A percentile compares a stretch with the other conserved stretches of the same genome.
Evolutionary conservation across 2,329 filamentous ascomycete genomes (phyloP).

Genomic region (Pestalotiopsis sp.): DNA sequence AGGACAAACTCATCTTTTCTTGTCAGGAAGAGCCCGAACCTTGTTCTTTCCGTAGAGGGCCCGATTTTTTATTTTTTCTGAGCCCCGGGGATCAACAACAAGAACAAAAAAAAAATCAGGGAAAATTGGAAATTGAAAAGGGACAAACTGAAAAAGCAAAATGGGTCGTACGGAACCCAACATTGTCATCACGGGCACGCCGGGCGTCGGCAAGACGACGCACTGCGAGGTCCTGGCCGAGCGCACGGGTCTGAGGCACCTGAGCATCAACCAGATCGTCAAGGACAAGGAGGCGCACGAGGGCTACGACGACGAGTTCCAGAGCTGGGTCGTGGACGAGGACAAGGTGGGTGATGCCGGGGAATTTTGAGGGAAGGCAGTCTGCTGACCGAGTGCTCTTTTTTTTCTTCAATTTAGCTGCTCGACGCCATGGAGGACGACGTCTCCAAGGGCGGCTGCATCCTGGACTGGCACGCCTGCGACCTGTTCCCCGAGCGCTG

Average conservation of each 20-base stretch:
- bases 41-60: too few species aligned
- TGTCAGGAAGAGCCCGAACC: neutral
- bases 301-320: constrained; percentile 81
- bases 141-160: neutral
- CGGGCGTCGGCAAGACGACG: constrained; percentile 93
- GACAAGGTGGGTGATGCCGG: constrained; percentile 70
- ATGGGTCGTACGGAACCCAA: constrained; percentile 65
- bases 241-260: constrained; percentile 75
- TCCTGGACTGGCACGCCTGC: constrained; percentile 98
- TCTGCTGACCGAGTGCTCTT: neutral
- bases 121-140: neutral
- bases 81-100: neutral
- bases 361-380: too few species aligned
- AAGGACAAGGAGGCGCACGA: constrained; percentile 89
- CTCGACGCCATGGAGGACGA: constrained; percentile 89
- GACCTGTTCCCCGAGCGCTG: constrained; percentile 91
- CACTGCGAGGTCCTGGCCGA: constrained; percentile 82
- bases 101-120: neutral
- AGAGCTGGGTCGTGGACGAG: constrained; percentile 93
- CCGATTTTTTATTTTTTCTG: neutral
- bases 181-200: constrained; percentile 93
- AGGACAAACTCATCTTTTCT: neutral
- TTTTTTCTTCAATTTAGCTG: constrained; percentile 51
- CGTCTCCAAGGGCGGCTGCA: constrained; percentile 75
- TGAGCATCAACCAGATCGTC: constrained; percentile 88